phyloP scores from a whole-genome alignment of 768 basidiomycete genomes.

The Floccularia luteovirens region DNA sequence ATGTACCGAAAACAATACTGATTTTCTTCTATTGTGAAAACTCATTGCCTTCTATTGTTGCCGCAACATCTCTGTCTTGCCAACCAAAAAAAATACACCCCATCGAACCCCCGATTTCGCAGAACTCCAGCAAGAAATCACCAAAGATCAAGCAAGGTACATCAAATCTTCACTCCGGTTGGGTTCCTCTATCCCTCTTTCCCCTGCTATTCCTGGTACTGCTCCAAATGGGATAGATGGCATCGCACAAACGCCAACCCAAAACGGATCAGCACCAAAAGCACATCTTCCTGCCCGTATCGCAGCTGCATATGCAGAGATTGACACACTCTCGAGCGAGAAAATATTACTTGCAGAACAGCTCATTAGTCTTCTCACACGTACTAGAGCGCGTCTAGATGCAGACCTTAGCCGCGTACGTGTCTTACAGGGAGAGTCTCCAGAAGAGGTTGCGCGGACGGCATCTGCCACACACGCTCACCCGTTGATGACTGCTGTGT shows the following conservation, averaged over 20 bases:
- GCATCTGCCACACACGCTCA: conserved; percentile 5
- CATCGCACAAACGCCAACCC: no score
- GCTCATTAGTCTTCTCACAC: conserved; percentile 30
- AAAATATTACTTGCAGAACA: conserved; percentile 30
- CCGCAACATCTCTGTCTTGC: no score
- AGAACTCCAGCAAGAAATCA: conserved; percentile 34
- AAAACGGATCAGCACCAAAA: conserved; percentile 12
- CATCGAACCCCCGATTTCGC: no score
- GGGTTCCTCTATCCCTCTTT: conserved; percentile 9
- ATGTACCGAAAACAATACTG: no score
- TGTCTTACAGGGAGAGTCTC: conserved; percentile 28
- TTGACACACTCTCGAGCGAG: conserved; percentile 26
- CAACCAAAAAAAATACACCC: no score
- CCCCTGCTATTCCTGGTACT: conserved; percentile 5
- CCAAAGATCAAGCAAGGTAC: conserved; percentile 28
- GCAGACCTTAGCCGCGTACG: conserved; percentile 30
- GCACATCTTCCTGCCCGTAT: conserved; percentile 24
- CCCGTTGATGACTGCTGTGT: not conserved
- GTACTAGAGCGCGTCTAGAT: conserved; percentile 34
- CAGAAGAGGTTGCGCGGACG: conserved; percentile 13
- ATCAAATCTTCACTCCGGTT: conserved; percentile 23
- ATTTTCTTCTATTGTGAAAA: no score
- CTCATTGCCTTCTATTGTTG: no score
- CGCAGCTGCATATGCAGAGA: conserved; percentile 23
- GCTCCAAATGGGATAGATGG: no score